Conservation (phyloP, 192 early-diverging fungal genomes). For the Coemansia sp. region DNA sequence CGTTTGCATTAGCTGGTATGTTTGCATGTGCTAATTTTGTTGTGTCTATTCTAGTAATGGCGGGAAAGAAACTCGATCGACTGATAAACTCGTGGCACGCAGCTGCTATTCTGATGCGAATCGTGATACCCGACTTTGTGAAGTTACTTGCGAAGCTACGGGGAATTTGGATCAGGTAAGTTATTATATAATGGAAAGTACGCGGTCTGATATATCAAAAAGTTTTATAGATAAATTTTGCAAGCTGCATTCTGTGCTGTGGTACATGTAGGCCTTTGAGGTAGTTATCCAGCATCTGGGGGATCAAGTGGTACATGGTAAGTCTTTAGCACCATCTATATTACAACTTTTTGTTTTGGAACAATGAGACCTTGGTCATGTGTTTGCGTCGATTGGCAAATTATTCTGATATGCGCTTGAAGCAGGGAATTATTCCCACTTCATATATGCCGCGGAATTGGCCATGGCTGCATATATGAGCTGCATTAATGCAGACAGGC, state of each 20-base stretch:
- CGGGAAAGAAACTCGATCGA: slow-evolving; percentile 13
- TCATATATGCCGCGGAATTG: slow-evolving; percentile 6
- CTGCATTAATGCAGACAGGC: neutral
- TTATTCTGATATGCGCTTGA: neutral
- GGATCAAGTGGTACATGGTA: slow-evolving; percentile 34
- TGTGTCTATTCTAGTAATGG: slow-evolving; percentile 9
- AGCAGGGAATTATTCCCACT: neutral
- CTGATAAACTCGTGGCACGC: slow-evolving; percentile 32
- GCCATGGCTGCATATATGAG: neutral
- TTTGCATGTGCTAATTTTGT: neutral
- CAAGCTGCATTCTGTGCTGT: neutral
- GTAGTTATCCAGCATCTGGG: slow-evolving; percentile 10
- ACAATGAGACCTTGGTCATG: neutral
- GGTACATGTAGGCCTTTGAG: slow-evolving; percentile 13
- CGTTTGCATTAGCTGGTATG: neutral
- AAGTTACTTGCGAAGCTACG: slow-evolving; percentile 14
- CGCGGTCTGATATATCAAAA: neutral
- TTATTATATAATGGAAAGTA: neutral
- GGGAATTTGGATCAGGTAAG: slow-evolving; percentile 20
- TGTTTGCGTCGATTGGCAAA: neutral
- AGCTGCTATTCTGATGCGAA: slow-evolving; percentile 20
- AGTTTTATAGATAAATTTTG: neutral
- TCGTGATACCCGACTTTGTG: slow-evolving; percentile 21
- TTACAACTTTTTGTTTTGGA: neutral
- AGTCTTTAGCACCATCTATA: neutral